Evolutionary conservation across 495 filamentous ascomycete genomes (phyloP).

Genomic region (Lasiosphaeria hispida): DNA sequence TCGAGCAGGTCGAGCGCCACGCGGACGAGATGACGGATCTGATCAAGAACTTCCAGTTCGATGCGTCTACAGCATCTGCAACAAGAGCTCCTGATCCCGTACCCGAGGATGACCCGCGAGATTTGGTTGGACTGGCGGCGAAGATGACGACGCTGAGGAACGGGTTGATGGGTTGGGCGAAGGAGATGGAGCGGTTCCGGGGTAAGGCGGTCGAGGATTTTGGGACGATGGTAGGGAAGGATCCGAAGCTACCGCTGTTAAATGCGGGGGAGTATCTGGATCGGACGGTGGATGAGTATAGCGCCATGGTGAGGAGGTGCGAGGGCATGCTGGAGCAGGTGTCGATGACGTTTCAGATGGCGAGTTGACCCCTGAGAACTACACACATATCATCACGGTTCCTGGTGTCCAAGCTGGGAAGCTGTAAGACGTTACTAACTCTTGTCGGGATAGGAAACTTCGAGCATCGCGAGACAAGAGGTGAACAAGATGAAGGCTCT

Average conservation of each 20-base stretch:
- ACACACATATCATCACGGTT: no score
- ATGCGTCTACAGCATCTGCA: background rate
- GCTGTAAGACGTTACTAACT: no score
- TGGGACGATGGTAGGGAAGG: background rate
- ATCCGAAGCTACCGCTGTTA: slow-evolving; percentile 6
- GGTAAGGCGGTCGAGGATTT: background rate
- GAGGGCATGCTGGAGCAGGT: slow-evolving; percentile 7
- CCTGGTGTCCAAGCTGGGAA: no score
- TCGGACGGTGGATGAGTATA: slow-evolving; percentile 11
- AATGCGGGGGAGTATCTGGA: slow-evolving; percentile 4
- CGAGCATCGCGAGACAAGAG: slow-evolving; percentile 9
- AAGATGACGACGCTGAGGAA: slow-evolving; percentile 7
- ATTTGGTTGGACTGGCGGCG: slow-evolving; percentile 2
- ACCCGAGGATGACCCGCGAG: slow-evolving; percentile 8
- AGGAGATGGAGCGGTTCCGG: slow-evolving; percentile 7
- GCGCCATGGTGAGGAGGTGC: slow-evolving; percentile 6
- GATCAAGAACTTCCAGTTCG: slow-evolving; percentile 8
- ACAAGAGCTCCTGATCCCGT: background rate
- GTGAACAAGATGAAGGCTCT: slow-evolving; percentile 15
- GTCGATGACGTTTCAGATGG: slow-evolving; percentile 15
- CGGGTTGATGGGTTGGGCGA: slow-evolving; percentile 3
- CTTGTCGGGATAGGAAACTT: slow-evolving; percentile 5
- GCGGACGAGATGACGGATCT: background rate
- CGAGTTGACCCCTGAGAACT: background rate
- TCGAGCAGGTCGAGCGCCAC: slow-evolving; percentile 10